Conservation (phyloP, 108 stramenopile species). For the Fistulifera pelliculosa region DNA sequence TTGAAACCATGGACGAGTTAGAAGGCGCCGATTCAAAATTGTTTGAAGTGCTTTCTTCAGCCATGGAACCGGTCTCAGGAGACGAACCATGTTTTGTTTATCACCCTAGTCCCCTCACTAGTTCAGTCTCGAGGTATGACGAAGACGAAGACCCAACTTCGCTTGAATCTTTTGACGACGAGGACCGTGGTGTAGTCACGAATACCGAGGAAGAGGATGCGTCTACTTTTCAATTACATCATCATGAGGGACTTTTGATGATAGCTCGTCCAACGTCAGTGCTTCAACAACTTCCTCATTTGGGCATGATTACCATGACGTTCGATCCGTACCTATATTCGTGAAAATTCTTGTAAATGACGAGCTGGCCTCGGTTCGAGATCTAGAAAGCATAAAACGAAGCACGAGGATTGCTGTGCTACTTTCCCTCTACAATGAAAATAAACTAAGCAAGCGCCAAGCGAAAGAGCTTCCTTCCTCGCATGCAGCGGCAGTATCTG, state of each 20-base stretch:
- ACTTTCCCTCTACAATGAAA: constrained; percentile 27
- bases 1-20: constrained; percentile 14
- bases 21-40: constrained; percentile 31
- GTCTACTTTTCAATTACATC: no score
- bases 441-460: neutral
- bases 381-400: constrained; percentile 27
- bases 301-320: no score
- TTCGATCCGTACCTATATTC: constrained; percentile 33
- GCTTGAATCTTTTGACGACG: constrained; percentile 1
- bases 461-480: neutral
- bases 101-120: constrained; percentile 6
- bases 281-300: no score
- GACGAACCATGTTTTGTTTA: constrained; percentile 40
- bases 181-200: no score
- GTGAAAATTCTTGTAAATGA: constrained; percentile 43
- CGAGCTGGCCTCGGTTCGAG: constrained; percentile 14
- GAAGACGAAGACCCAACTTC: constrained; percentile 14
- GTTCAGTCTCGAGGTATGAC: neutral
- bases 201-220: no score
- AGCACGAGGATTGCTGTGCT: constrained; percentile 34
- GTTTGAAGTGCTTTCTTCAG: constrained; percentile 22
- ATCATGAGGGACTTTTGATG: no score
- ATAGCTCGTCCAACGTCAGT: no score
- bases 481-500: neutral
- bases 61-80: constrained; percentile 47